These are phyloP conservation scores for Inonotus obliquus DNA, from an alignment of 1,284 basidiomycete genomes.

Conservation along the genomic window DNA sequence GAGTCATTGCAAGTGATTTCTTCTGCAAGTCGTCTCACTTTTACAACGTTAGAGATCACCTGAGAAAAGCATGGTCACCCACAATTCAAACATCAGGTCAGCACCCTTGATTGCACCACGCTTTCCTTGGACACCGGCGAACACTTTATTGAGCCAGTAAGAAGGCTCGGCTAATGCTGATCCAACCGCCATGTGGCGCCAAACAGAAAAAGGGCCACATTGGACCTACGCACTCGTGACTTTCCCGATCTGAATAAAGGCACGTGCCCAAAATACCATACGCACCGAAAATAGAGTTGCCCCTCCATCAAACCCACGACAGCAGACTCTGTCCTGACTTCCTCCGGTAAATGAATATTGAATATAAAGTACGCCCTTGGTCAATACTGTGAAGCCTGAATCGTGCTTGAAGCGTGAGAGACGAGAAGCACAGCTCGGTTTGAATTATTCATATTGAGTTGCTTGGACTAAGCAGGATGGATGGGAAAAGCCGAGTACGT, in stretches of 20 bases:
- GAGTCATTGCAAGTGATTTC: neutral
- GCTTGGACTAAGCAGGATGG: no score
- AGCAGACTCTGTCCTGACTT: no score
- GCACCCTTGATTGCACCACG: neutral
- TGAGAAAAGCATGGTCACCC: neutral
- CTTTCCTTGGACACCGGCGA: neutral
- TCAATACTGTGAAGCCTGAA: neutral
- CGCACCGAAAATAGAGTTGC: no score
- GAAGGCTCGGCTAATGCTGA: neutral
- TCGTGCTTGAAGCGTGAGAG: neutral
- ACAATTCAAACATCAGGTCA: neutral
- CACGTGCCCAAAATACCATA: neutral
- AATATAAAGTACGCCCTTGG: neutral
- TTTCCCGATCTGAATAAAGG: neutral
- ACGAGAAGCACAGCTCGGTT: neutral
- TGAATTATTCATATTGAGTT: no score
- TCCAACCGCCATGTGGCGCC: neutral
- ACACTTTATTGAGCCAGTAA: neutral
- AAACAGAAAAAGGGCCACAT: neutral
- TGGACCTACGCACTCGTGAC: neutral
- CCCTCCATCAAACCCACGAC: no score
- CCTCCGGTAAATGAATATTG: neutral
- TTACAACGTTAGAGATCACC: neutral
- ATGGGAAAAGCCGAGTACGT: neutral
- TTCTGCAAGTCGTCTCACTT: neutral